A percentile compares a stretch with the other conserved stretches of the same genome.
These are phyloP conservation scores for Athelia psychrophila DNA, from an alignment of 1,284 basidiomycete genomes.

Conservation along the genomic window DNA sequence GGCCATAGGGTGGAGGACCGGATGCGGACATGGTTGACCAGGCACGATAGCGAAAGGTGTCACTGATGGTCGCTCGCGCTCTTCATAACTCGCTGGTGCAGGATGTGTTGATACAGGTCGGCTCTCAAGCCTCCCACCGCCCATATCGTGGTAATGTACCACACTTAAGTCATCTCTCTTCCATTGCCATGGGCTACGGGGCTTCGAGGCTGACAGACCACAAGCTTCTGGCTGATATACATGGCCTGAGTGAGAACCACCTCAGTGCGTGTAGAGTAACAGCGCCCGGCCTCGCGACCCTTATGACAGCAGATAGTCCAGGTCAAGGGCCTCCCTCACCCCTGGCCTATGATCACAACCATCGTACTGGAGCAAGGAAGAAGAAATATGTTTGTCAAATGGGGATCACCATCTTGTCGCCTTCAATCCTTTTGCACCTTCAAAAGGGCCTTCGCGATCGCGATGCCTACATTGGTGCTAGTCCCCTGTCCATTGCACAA, in stretches of 20 bases:
- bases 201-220: slow-evolving; percentile 17
- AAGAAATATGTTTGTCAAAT: too few relatives aligned
- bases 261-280: slow-evolving; percentile 9
- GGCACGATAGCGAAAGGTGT: slow-evolving; percentile 29
- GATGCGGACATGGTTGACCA: slow-evolving; percentile 19
- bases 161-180: slow-evolving; percentile 19
- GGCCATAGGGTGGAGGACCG: background rate
- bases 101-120: slow-evolving; percentile 28
- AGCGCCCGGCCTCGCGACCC: slow-evolving; percentile 6
- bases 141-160: slow-evolving; percentile 3
- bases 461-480: too few relatives aligned
- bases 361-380: too few relatives aligned
- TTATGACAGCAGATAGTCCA: background rate
- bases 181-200: slow-evolving; percentile 18
- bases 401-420: too few relatives aligned
- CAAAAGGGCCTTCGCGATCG: too few relatives aligned
- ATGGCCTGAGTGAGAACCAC: slow-evolving; percentile 3
- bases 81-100: slow-evolving; percentile 9
- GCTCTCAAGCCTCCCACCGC: slow-evolving; percentile 25
- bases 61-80: slow-evolving; percentile 25
- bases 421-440: too few relatives aligned
- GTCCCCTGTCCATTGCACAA: too few relatives aligned
- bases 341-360: too few relatives aligned
- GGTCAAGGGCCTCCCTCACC: slow-evolving; percentile 2
- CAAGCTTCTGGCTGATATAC: slow-evolving; percentile 12